Evolutionary conservation across 1,284 basidiomycete genomes (phyloP), one percentile per base, ranked within the genome.

Genomic region (Phylloboletellus chloephorus): DNA sequence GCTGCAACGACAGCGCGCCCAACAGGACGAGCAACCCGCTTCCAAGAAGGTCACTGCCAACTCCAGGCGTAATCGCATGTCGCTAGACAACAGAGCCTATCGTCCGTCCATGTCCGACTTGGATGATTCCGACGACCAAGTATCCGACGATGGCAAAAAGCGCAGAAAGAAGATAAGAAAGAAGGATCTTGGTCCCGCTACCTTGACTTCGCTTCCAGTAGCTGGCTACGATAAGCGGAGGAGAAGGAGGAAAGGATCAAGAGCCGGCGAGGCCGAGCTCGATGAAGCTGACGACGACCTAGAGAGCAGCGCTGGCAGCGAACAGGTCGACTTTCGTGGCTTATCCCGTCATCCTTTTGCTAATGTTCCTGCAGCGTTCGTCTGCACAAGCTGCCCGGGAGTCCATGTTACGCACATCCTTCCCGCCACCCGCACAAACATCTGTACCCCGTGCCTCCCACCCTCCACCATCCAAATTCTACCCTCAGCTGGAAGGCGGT

Each of bases 11-110:
- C 61, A 61, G 30, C 52, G 31, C n/a, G 3, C 25, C 5, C 71
- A 73, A 39, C 61, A 64, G 9, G 58, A 62, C 28, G 62, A 68
- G 12, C 62, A 69, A 60, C 28, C 39, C 45, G 44, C 62, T 51
- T 43, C 60, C 49, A 47, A 54, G 54, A 49, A 53, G 23, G 19
- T 28, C 1, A 31, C 54, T 33, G 57, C 65, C 2, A 57, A 59
- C 5, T 67, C 71, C 41, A 74, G 69, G 55, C 74, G 78, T 22
- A 72, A 71, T 48, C 73, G 78, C 21, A 84, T 88, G 46, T 82
- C 83, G 0, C 54, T 65, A 25, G 86, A 88, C 58, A 86, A 88
- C 61, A 84, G 82, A 56, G 84, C 85, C 1, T 89, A 88, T 54
- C 74, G 74, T 39, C 87, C 86, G 13, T 63, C 75, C 0, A 56